These are phyloP conservation scores for Ophiostoma perfectum DNA, from an alignment of 2,329 filamentous ascomycete species.

Conservation along the genomic window DNA sequence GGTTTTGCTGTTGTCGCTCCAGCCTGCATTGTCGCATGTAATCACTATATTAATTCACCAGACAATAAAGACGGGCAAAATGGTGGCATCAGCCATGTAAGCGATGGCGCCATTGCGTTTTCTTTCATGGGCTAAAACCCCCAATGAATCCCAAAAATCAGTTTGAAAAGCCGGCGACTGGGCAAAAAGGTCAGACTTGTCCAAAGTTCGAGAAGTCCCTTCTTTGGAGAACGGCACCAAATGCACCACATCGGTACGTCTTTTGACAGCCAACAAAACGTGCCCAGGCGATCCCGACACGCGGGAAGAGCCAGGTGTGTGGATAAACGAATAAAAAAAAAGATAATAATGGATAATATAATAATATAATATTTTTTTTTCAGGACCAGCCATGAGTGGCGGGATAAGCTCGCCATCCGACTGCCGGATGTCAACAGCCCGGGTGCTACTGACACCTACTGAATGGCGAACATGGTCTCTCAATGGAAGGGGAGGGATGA, in stretches of 20 bases:
- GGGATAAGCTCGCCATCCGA: slow-evolving; percentile 25
- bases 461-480: slow-evolving; percentile 17
- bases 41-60: not conserved
- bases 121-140: not conserved
- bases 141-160: no score
- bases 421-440: slow-evolving; percentile 23
- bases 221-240: not conserved
- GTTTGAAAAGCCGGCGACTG: not conserved
- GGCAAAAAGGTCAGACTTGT: not conserved
- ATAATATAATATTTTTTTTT: not conserved
- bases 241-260: not conserved
- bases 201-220: not conserved
- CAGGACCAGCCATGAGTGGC: slow-evolving; percentile 11
- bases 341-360: not conserved
- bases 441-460: slow-evolving; percentile 14
- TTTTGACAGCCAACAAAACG: not conserved
- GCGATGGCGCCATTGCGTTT: slow-evolving; percentile 32
- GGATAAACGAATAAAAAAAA: not conserved
- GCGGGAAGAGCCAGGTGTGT: slow-evolving; percentile 11
- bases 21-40: not conserved
- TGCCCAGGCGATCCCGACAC: slow-evolving; percentile 4
- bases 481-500: not conserved
- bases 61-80: slow-evolving; percentile 14
- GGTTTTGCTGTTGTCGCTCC: not conserved
- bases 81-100: slow-evolving; percentile 30